Evolutionary conservation across 768 basidiomycete species (phyloP), one percentile per base, ranked within the genome.

Genomic region (Gymnopilus junonius): DNA sequence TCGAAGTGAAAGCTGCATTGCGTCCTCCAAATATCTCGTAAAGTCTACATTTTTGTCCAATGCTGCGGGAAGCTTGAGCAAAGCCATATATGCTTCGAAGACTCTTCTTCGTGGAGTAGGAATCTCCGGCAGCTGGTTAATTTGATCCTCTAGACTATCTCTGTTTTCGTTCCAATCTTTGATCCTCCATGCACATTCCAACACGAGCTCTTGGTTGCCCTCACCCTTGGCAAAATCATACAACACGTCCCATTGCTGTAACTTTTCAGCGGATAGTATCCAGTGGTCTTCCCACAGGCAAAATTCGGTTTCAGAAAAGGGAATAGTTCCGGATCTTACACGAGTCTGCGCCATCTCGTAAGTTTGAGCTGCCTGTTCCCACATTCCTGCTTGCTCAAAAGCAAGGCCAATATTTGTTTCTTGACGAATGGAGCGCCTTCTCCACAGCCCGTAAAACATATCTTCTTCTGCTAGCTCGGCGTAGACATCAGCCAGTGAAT

Each of bases 251-350:
- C 97, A 99, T 65, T 97, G 93, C 72, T 99, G 97, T 17, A 99
- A 81, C 75, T 99, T 99, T 78, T 97, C 94, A 0, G 95, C 91
- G 1, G 95, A 85, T 8, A 96, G 79, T 62, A 99, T 92, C 97
- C 97, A 99, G 74, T 99, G 97, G 73, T 99, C 97, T 70, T 99
- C 97, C 97, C 97, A 99, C 20, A 99, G 80, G 69, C 93, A 95
- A 74, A 96, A 98, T 74, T 99, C 97, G 1, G 91, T 83, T 74
- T 99, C 97, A 12, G 92, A 91, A 79, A 96, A 99, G 1, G 95
- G 89, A 57, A 97, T 87, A 6, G 85, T 79, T 4, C 94, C 94
- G 3, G 85, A 82, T 48, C 95, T 84, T 8, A 95, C 90, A 74
- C 90, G 93, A 67, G 81, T 88, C 76, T 98, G 96, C 1, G 96